A percentile compares a stretch with the other conserved stretches of the same genome.
phyloP scores from a whole-genome alignment of 805 yeast species.

The Nakazawaea siamensis region DNA sequence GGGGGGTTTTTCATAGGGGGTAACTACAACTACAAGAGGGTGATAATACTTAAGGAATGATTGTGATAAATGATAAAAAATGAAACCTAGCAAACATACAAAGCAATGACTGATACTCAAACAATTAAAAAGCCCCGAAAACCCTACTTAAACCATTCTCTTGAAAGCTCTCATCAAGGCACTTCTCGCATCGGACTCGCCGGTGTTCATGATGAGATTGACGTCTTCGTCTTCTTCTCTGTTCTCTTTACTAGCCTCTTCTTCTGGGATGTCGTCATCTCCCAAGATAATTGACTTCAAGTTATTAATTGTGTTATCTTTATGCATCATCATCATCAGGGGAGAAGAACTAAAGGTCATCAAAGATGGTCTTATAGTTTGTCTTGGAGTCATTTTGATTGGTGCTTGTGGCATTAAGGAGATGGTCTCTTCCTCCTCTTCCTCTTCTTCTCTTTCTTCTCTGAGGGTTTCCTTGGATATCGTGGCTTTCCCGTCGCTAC shows the following conservation, averaged over 20 bases:
- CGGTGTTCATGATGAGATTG: not conserved
- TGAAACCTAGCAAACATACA: too few species aligned
- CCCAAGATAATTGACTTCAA: conserved; percentile 4
- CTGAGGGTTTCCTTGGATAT: too few species aligned
- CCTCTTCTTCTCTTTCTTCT: conserved; percentile 5
- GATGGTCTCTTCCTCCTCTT: conserved; percentile 1
- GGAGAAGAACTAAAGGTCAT: conserved; percentile 10
- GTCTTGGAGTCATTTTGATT: conserved; percentile 7
- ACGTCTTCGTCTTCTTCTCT: conserved; percentile 6
- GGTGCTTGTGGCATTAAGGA: not conserved
- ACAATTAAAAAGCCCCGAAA: too few species aligned
- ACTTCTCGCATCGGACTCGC: conserved; percentile 9
- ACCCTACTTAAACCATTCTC: conserved; percentile 2
- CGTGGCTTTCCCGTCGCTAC: conserved; percentile 9
- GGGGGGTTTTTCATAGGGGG: not conserved
- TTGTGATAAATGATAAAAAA: not conserved
- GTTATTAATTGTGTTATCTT: conserved; percentile 2
- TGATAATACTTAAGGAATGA: not conserved
- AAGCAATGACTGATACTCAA: too few species aligned
- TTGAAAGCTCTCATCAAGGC: conserved; percentile 10
- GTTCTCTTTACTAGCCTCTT: not conserved
- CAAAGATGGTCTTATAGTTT: conserved; percentile 11
- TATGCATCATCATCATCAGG: not conserved
- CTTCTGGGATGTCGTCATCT: conserved; percentile 1
- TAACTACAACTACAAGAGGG: not conserved